Evolutionary conservation across 2,329 filamentous ascomycete species (phyloP).

Genomic region (Fusarium camptoceras): DNA sequence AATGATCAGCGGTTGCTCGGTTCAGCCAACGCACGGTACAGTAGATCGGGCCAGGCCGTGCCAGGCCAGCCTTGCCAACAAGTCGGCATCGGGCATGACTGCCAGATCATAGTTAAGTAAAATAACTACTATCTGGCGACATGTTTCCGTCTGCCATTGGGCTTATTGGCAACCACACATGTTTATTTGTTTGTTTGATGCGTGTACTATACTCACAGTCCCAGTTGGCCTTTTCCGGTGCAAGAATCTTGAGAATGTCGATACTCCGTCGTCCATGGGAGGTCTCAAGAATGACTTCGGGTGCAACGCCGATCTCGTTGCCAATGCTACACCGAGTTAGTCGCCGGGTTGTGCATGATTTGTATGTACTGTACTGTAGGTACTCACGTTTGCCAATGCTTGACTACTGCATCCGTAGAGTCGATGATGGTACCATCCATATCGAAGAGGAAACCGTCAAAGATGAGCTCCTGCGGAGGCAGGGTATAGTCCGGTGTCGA

Average conservation of each 20-base stretch:
- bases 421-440: conserved; percentile 90
- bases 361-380: conserved; percentile 7
- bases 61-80: conserved; percentile 7
- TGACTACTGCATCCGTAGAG: conserved; percentile 79
- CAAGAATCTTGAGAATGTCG: conserved; percentile 82
- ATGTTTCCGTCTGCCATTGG: not conserved
- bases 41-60: not conserved
- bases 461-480: conserved; percentile 60
- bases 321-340: conserved; percentile 68
- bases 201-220: conserved; percentile 74
- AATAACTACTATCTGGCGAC: not conserved
- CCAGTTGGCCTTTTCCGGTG: conserved; percentile 89
- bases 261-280: conserved; percentile 93
- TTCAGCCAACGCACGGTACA: conserved; percentile 7
- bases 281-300: conserved; percentile 86
- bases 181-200: not conserved
- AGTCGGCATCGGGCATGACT: not conserved
- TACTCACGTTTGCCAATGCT: conserved; percentile 78
- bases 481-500: conserved; percentile 55
- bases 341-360: not conserved
- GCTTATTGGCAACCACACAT: not conserved
- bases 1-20: conserved; percentile 25
- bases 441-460: conserved; percentile 74
- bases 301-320: conserved; percentile 84
- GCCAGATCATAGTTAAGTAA: conserved; percentile 11